Evolutionary conservation across 1,139 yeast species (phyloP).

Genomic region (Waltiozyma sp.): DNA sequence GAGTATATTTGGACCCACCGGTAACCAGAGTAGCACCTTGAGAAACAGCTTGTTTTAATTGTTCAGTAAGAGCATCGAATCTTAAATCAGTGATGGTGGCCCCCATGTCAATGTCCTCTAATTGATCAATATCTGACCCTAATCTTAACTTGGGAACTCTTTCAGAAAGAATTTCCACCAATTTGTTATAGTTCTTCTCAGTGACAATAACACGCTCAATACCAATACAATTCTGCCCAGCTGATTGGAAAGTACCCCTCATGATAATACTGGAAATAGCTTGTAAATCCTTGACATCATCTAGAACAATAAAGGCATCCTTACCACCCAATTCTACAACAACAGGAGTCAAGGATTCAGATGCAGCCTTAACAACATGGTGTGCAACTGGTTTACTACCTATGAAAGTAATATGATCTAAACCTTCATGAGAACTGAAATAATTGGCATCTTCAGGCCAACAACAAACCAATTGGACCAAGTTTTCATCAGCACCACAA

Average conservation of each 20-base stretch:
- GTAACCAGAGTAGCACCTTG: conserved; percentile 70
- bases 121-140: conserved; percentile 87
- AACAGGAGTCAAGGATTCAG: conserved; percentile 77
- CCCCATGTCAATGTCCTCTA: conserved; percentile 88
- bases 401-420: conserved; percentile 84
- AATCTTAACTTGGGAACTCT: conserved; percentile 56
- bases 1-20: conserved; percentile 73
- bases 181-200: conserved; percentile 49
- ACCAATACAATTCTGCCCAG: conserved; percentile 97
- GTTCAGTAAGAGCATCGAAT: conserved; percentile 51
- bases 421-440: conserved; percentile 71
- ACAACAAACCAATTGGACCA: conserved; percentile 71
- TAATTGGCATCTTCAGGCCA: conserved; percentile 83
- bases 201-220: conserved; percentile 84
- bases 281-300: conserved; percentile 46
- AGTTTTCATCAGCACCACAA: conserved; percentile 66
- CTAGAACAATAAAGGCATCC: conserved; percentile 80
- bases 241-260: conserved; percentile 93
- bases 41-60: conserved; percentile 61
- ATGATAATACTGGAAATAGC: conserved; percentile 70
- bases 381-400: conserved; percentile 95
- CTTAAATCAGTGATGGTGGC: conserved; percentile 81
- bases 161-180: conserved; percentile 43
- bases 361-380: conserved; percentile 71
- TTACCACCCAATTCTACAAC: conserved; percentile 95